Base-by-base conservation (phyloP, 2,329 filamentous ascomycete species). In the Davidsoniella virescens region DNA sequence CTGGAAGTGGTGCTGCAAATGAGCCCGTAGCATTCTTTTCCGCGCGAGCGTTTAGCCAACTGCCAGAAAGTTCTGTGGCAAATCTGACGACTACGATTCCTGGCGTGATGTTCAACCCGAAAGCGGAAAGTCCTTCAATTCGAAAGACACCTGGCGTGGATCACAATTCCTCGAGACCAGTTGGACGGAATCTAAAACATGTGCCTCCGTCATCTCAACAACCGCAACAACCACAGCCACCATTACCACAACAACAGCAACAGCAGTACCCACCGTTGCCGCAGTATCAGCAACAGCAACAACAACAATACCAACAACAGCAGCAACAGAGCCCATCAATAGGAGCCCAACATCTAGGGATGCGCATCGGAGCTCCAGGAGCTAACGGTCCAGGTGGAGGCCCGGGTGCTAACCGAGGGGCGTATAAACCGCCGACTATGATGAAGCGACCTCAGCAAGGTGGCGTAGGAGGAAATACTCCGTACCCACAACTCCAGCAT, bases 91-190 rank as follows among this genome's bases (percentile, higher is more conserved):
- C 57, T 44, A 66, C 64, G 3, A 62, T 70, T 3, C 68, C 68
- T 2, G 63, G 67, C 37, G 64, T 76, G 10, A 67, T 71, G 20
- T 90, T 88, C 62, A 82, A 88, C 57, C 83, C 82, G 2, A 79
- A 79, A 52, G 72, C 78, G 5, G 82, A 88, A 58, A 86, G 81
- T 54, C 87, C 88, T 0, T 92, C 87, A 0, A 87, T 94, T 60
- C 78, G 86, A 54, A 88, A 90, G 61, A 95, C 90, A 0, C 83
- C 84, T 0, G 88, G 88, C 2, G 75, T 95, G 38, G 87, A 95
- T 59, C 86, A 93, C 60, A 78, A 68, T 18, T 81, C 77, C 47
- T 88, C 84, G 4, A 80, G 82, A 48, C 86, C 87, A 0, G 67
- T 94, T 2, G 73, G 72, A 3, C 75, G 72, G 54, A 71, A 69